A percentile compares a stretch with the other conserved stretches of the same genome.
phyloP scores from a whole-genome alignment of 495 filamentous ascomycete genomes.

The Endocarpon pusillum region DNA sequence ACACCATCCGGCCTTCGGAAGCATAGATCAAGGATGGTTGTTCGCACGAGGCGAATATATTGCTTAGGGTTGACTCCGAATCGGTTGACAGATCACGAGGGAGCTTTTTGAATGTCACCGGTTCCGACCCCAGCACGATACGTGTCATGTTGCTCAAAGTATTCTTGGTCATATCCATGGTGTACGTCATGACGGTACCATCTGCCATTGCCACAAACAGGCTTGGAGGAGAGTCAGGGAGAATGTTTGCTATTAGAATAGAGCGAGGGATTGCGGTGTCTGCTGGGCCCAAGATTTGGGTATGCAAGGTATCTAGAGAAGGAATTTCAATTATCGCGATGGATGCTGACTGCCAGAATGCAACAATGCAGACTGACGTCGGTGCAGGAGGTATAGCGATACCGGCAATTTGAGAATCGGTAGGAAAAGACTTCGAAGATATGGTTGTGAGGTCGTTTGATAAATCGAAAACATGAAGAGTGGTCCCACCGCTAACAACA shows the following conservation, averaged over 20 bases:
- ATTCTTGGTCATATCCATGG: slow-evolving; percentile 38
- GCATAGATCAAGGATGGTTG: slow-evolving; percentile 87
- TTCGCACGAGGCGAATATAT: slow-evolving; percentile 86
- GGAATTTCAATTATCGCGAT: slow-evolving; percentile 52
- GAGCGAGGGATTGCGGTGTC: slow-evolving; percentile 63
- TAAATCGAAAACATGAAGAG: slow-evolving; percentile 49
- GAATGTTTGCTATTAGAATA: slow-evolving; percentile 57
- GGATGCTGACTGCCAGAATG: slow-evolving; percentile 64
- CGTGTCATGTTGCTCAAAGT: slow-evolving; percentile 55
- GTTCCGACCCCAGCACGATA: slow-evolving; percentile 71
- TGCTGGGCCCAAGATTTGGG: slow-evolving; percentile 39
- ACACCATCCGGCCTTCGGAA: slow-evolving; percentile 72
- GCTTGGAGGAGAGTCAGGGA: slow-evolving; percentile 45
- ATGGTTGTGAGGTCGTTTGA: slow-evolving; percentile 35
- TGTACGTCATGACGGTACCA: slow-evolving; percentile 77
- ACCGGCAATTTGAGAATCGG: slow-evolving; percentile 66
- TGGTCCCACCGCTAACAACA: slow-evolving; percentile 54
- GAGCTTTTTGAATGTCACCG: slow-evolving; percentile 62
- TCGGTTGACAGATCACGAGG: slow-evolving; percentile 38
- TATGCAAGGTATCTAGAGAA: slow-evolving; percentile 43
- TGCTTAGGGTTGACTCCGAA: too few species aligned
- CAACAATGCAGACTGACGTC: slow-evolving; percentile 46
- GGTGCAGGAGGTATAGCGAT: slow-evolving; percentile 42
- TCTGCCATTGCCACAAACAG: slow-evolving; percentile 91
- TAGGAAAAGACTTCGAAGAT: slow-evolving; percentile 38